A percentile compares a stretch with the other conserved stretches of the same genome.
These are phyloP conservation scores for Aspergillus sp. DNA, from an alignment of 2,329 filamentous ascomycete species.

Conservation along the genomic window DNA sequence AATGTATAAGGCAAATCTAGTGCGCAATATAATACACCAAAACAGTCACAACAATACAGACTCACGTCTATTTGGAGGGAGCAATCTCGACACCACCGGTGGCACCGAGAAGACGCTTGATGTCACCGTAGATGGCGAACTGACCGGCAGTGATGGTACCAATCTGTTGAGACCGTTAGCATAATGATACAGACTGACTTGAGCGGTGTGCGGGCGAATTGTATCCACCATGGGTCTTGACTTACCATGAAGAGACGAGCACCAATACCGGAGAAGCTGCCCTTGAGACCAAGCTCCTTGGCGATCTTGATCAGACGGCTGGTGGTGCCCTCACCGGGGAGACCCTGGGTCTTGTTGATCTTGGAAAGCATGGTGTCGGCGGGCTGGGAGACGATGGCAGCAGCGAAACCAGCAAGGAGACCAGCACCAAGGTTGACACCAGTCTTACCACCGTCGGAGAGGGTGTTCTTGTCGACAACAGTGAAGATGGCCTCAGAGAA, in stretches of 20 bases:
- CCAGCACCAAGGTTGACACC: conserved; percentile 81
- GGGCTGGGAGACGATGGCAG: conserved; percentile 82
- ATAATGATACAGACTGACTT: conserved; percentile 21
- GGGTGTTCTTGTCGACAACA: conserved; percentile 66
- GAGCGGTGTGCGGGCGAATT: background rate
- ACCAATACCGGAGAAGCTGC: conserved; percentile 78
- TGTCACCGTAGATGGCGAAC: conserved; percentile 83
- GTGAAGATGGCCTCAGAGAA: conserved; percentile 72
- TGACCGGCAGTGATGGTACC: conserved; percentile 76
- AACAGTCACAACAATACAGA: conserved; percentile 12
- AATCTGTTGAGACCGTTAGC: conserved; percentile 31
- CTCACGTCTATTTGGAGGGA: conserved; percentile 39
- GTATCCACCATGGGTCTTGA: conserved; percentile 3
- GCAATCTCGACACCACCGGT: conserved; percentile 72
- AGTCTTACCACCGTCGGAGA: conserved; percentile 71
- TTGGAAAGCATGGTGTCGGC: conserved; percentile 93
- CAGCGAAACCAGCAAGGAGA: conserved; percentile 82
- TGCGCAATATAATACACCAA: conserved; percentile 23
- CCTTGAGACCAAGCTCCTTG: conserved; percentile 77
- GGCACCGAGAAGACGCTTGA: conserved; percentile 70
- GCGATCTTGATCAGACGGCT: conserved; percentile 83
- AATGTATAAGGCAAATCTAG: conserved; percentile 20
- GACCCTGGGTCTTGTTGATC: conserved; percentile 93
- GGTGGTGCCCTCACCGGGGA: conserved; percentile 79
- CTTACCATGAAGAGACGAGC: conserved; percentile 69